A percentile compares a stretch with the other conserved stretches of the same genome.
These are phyloP conservation scores for Erysimum cheiri DNA, from an alignment of 441 rosid genomes.

Conservation along the genomic window DNA sequence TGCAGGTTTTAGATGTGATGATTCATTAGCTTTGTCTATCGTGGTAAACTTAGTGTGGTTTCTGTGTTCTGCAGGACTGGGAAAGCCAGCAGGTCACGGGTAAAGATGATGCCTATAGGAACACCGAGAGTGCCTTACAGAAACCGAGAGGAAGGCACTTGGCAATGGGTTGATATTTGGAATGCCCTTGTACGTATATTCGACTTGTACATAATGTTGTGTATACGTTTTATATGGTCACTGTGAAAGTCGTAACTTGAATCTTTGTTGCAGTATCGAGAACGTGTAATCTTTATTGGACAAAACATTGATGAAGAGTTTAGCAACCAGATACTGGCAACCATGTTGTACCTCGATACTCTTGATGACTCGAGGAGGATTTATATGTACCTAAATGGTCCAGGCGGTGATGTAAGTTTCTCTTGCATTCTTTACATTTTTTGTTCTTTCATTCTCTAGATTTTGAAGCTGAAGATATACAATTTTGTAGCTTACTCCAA, in stretches of 20 bases:
- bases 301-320: slow-evolving; percentile 80
- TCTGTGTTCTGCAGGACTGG: slow-evolving; percentile 52
- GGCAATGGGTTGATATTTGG: slow-evolving; percentile 94
- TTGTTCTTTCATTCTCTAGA: neutral
- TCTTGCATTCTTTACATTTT: slow-evolving; percentile 21
- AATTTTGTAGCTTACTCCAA: slow-evolving; percentile 73
- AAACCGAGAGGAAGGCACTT: slow-evolving; percentile 81
- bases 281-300: slow-evolving; percentile 83
- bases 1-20: neutral
- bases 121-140: slow-evolving; percentile 79
- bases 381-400: slow-evolving; percentile 71
- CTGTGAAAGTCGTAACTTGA: neutral
- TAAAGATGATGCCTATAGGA: slow-evolving; percentile 86
- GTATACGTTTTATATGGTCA: neutral
- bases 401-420: slow-evolving; percentile 89
- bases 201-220: neutral
- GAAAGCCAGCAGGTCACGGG: slow-evolving; percentile 56
- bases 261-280: slow-evolving; percentile 74
- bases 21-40: neutral
- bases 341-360: slow-evolving; percentile 89
- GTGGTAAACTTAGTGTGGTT: neutral
- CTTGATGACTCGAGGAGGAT: slow-evolving; percentile 72
- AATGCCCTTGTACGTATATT: slow-evolving; percentile 75
- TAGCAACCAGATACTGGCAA: slow-evolving; percentile 89
- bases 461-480: slow-evolving; percentile 27